Evolutionary conservation across 2,329 filamentous ascomycete species (phyloP), one percentile per base, ranked within the genome.

Genomic region (Exophiala phaeomuriformis): DNA sequence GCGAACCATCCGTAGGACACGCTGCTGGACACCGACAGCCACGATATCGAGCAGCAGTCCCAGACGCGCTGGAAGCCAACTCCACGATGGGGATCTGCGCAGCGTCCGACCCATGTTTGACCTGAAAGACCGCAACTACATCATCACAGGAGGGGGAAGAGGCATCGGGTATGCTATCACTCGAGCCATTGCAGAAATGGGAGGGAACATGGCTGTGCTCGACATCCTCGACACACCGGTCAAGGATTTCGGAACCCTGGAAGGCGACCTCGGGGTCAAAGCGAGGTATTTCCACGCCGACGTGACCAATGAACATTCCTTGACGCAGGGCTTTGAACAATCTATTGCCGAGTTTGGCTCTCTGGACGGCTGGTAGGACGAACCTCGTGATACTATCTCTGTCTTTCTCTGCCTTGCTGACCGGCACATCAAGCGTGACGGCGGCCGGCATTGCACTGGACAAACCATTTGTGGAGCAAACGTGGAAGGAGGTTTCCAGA

Each of bases 381-480:
- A 19, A 19, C 19, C 19, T 19, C 19, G 19, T 19, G 19, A 19
- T 19, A 19, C 19, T 19, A 43, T 19, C 39, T n/a, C 35, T 47
- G 12, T 45, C 19, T 7, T n/a, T 35, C 42, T 10, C n/a, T 2
- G 39, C 5, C 4, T 41, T 12, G 47, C 41, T 52, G 46, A 48
- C 30, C 10, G 2, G 33, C 10, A 9, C n/a, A 54, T 36, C 33
- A 28, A 51, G 48, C 48, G 41, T 57, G 27, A 53, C 57, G 19
- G 57, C 54, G 6, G 57, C 53, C 10, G 72, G 71, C 1, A 69
- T 74, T 40, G 70, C 68, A 4, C 67, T 73, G 30, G 72, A 74
- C 53, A 74, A 73, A 59, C 72, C 72, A 0, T 75, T 75, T 50
- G 46, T 73, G 1, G 71, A 74, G 0, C 71, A 74, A 47, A 72